Conservation (phyloP, 345 rosid genomes). For the Gossypium turneri region DNA sequence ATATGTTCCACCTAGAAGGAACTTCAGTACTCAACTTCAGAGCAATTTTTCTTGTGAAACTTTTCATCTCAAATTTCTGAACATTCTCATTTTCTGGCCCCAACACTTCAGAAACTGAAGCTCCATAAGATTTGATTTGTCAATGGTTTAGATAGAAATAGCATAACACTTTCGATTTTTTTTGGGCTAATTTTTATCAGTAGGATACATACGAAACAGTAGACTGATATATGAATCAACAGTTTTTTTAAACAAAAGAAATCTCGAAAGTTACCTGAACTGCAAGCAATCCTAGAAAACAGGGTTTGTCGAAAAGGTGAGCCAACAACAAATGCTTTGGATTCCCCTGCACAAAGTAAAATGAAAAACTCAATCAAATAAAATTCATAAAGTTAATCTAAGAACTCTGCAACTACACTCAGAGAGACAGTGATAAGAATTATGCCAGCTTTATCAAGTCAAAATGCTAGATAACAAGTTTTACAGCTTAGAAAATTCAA, state of each 20-base stretch:
- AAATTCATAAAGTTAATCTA: background rate
- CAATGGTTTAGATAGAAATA: background rate
- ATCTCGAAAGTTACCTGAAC: slow-evolving; percentile 41
- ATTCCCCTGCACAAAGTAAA: slow-evolving; percentile 53
- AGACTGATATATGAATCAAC: background rate
- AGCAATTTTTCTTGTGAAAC: background rate
- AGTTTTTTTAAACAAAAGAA: background rate
- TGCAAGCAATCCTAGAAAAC: slow-evolving; percentile 94
- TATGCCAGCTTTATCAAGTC: background rate
- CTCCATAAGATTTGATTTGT: background rate
- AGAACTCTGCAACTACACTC: background rate
- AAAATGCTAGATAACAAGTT: background rate
- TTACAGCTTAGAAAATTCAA: background rate
- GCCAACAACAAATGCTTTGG: slow-evolving; percentile 80
- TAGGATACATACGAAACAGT: background rate
- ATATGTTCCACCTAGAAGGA: background rate
- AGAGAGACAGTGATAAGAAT: background rate
- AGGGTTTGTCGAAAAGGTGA: slow-evolving; percentile 94
- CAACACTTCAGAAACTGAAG: background rate
- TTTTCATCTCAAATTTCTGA: background rate
- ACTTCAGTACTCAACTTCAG: background rate
- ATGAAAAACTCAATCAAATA: slow-evolving; percentile 22
- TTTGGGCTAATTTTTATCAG: background rate
- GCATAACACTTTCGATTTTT: background rate
- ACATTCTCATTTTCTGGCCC: background rate